phyloP scores from a whole-genome alignment of 306 rosid genomes.

The Sphenostylis stenocarpa region DNA sequence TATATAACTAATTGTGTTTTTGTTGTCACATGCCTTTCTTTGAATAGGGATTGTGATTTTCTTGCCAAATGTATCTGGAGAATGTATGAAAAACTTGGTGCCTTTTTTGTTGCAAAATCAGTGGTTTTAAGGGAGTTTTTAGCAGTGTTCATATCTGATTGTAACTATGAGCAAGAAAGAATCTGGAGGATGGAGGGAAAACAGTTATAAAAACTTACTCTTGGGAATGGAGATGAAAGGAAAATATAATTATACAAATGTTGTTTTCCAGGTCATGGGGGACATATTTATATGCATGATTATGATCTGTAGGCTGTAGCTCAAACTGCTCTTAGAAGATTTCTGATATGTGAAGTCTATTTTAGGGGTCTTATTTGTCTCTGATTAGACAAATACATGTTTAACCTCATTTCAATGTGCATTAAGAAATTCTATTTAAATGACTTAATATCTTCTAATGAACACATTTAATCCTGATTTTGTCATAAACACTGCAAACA shows the following conservation, averaged over 20 bases:
- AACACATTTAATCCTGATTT: not conserved
- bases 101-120: not conserved
- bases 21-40: not conserved
- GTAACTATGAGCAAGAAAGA: conserved; percentile 19
- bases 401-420: not conserved
- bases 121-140: conserved; percentile 4
- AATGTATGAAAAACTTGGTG: not conserved
- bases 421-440: not conserved
- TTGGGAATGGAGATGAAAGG: not conserved
- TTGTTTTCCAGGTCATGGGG: not conserved
- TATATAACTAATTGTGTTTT: conserved; percentile 22
- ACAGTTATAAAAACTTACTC: not conserved
- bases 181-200: conserved; percentile 8
- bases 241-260: not conserved
- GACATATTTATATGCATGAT: not conserved
- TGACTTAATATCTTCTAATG: not conserved
- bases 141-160: conserved; percentile 13
- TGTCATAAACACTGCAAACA: not conserved
- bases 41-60: not conserved
- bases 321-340: not conserved
- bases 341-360: not conserved
- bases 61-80: conserved; percentile 5
- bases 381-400: not conserved
- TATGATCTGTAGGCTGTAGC: not conserved
- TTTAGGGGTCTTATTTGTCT: not conserved